Evolutionary conservation across 768 basidiomycete species (phyloP), one percentile per base, ranked within the genome.

Genomic region (Rhizopogon vesiculosus): DNA sequence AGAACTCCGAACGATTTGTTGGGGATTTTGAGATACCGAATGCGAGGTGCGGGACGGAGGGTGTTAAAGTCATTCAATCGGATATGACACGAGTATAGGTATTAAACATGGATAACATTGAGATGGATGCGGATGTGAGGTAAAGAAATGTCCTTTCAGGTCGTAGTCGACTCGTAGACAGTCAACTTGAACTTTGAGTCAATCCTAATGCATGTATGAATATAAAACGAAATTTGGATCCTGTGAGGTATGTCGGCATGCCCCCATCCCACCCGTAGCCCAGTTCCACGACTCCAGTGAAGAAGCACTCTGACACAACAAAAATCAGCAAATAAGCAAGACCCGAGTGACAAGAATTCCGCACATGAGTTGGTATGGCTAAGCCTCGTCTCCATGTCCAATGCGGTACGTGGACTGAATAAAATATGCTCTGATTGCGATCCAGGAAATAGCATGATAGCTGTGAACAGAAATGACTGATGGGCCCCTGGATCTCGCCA

Each of bases 41-140:
- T 46, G 51, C 51, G 18, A 61, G 44, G 39, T 79, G 77, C 57
- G 33, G 57, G 15, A 50, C 62, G 46, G 70, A 62, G 50, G 60
- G 66, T 1, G 53, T 75, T 25, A 55, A 64, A 40, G 53, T 78
- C 48, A 25, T 25, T 25, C 25, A 25, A 25, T 25, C 25, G 25
- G 25, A 25, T 25, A 25, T 25, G 25, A 25, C 25, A 25, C 5
- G 25, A 0, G 25, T 25, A 25, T 25, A 25, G 25, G 25, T 5
- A 1, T 25, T 25, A 25, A 25, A 25, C 4, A 4, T 25, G 3
- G 25, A 25, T 25, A 25, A 25, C 25, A 4, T 25, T 25, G 25
- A 5, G 25, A 5, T 25, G 4, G 4, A 5, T 25, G 4, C 25
- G 25, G 4, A 25, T 4, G 25, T 25, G 25, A 25, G 25, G 25